These are phyloP conservation scores for Candolleomyces aberdarensis DNA, from an alignment of 768 basidiomycete species.

Conservation along the genomic window DNA sequence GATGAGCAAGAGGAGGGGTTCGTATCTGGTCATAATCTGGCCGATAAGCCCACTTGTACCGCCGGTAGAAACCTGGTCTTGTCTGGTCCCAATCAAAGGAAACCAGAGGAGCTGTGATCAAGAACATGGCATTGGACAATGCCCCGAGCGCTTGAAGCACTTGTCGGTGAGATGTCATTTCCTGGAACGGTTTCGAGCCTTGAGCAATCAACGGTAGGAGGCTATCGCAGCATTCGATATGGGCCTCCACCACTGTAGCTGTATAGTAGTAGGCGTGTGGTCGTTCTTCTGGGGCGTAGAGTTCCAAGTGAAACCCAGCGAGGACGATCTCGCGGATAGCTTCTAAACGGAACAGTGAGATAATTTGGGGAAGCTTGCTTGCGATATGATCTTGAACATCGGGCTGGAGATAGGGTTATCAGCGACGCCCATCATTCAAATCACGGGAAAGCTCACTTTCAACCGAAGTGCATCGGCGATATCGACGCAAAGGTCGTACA, in stretches of 20 bases:
- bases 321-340: constrained; percentile 65
- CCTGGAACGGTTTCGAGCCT: constrained; percentile 38
- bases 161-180: constrained; percentile 48
- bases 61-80: constrained; percentile 54
- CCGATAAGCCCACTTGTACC: constrained; percentile 79
- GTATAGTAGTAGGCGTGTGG: constrained; percentile 78
- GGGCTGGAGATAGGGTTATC: neutral
- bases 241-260: constrained; percentile 51
- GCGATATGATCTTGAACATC: constrained; percentile 34
- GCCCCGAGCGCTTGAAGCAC: constrained; percentile 57
- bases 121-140: constrained; percentile 46
- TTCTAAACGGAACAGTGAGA: constrained; percentile 57
- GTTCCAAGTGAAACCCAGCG: constrained; percentile 74
- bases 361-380: constrained; percentile 41
- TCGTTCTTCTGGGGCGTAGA: constrained; percentile 66
- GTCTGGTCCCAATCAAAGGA: constrained; percentile 49
- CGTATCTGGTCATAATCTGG: constrained; percentile 54
- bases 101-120: constrained; percentile 44
- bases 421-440: constrained; percentile 5
- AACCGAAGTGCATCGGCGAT: constrained; percentile 28
- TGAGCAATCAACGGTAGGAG: constrained; percentile 36
- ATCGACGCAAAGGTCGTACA: constrained; percentile 48
- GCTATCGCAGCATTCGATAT: constrained; percentile 52
- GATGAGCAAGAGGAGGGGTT: constrained; percentile 46
- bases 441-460: constrained; percentile 20